Evolutionary conservation across 2,329 filamentous ascomycete genomes (phyloP).

Genomic region (Trematosphaeria pertusa): DNA sequence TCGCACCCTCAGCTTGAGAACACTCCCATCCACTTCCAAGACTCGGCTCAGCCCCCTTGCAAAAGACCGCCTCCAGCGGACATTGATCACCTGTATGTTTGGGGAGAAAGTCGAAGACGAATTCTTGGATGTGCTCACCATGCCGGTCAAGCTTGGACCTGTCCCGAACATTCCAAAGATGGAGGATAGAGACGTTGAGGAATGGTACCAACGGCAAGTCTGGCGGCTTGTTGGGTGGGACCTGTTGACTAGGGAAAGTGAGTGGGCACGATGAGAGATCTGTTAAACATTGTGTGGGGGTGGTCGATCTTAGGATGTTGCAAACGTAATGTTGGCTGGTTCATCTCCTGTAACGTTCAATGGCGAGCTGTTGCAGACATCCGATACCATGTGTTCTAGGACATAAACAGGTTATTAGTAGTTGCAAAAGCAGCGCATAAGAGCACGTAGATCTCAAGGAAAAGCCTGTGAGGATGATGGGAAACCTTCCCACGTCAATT

Average conservation of each 20-base stretch:
- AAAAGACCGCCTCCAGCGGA: conserved; percentile 54
- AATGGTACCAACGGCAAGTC: conserved; percentile 64
- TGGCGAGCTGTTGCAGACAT: no score
- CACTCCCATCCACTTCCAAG: conserved; percentile 34
- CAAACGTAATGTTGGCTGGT: no score
- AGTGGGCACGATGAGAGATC: no score
- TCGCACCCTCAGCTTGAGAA: conserved; percentile 36
- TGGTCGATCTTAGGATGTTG: no score
- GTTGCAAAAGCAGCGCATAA: no score
- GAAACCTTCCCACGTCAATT: no score
- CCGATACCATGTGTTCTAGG: no score
- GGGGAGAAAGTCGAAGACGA: conserved; percentile 46
- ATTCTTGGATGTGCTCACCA: conserved; percentile 51
- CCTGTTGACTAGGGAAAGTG: conserved; percentile 47
- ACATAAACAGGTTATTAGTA: no score
- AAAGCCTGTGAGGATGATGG: no score
- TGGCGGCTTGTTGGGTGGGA: conserved; percentile 68
- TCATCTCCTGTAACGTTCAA: no score
- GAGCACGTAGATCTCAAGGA: no score
- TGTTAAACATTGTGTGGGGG: no score
- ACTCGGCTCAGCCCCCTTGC: conserved; percentile 44
- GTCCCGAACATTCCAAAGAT: conserved; percentile 43
- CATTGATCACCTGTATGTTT: conserved; percentile 54
- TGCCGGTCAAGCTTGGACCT: conserved; percentile 40
- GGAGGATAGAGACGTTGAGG: conserved; percentile 50